Percentiles rank a stretch among this genome's conserved stretches.
Conservation (phyloP, 2,329 filamentous ascomycete species). For the Aspergillus sojae region DNA sequence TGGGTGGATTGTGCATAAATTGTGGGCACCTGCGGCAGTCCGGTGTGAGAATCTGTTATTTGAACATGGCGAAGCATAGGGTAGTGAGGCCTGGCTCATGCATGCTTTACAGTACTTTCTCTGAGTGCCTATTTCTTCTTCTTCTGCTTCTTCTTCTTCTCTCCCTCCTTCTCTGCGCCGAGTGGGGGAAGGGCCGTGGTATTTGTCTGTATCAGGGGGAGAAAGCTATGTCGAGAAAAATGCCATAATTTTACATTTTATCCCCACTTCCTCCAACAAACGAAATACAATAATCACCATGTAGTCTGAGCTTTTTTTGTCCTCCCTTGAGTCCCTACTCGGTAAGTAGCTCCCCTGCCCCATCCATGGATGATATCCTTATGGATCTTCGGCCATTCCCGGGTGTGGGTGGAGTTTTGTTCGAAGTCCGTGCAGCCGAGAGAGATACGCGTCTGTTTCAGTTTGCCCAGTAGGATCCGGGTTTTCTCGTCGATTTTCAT, state of each 20-base stretch:
- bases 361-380: not conserved
- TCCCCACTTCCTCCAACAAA: not conserved
- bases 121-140: not conserved
- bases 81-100: not conserved
- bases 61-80: not conserved
- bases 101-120: not conserved
- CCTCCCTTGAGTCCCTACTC: not conserved
- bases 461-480: conserved; percentile 18
- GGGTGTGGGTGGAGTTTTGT: conserved; percentile 23
- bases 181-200: not conserved
- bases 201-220: not conserved
- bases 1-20: not conserved
- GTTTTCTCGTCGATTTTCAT: not conserved
- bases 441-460: conserved; percentile 41
- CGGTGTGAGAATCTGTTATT: conserved; percentile 3
- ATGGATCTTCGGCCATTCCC: conserved; percentile 27
- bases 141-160: too few species aligned
- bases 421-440: conserved; percentile 37
- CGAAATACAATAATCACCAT: not conserved
- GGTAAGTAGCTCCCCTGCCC: not conserved
- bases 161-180: not conserved
- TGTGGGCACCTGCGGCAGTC: not conserved
- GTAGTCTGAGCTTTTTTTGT: not conserved
- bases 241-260: not conserved
- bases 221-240: not conserved